Percentiles rank a stretch among this genome's conserved stretches.
phyloP scores from a whole-genome alignment of 1,139 yeast species.

The Citeromyces hawaiiensis region DNA sequence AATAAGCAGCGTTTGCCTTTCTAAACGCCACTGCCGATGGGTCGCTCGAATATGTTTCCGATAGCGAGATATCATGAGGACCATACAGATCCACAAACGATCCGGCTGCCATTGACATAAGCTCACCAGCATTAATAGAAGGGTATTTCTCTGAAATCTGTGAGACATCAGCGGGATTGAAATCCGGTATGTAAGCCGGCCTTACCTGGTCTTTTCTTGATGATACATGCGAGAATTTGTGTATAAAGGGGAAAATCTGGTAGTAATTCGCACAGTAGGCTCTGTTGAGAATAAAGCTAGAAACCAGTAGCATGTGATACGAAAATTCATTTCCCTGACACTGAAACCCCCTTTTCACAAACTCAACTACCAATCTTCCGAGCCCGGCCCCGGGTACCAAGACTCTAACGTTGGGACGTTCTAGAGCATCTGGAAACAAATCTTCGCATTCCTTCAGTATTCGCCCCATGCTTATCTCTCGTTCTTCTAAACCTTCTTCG shows the following conservation, averaged over 20 bases:
- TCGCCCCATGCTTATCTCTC: constrained; percentile 30
- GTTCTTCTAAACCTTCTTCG: constrained; percentile 39
- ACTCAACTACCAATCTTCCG: constrained; percentile 65
- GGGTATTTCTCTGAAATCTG: constrained; percentile 20
- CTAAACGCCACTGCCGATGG: constrained; percentile 29
- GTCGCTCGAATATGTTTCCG: constrained; percentile 25
- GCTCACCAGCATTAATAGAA: constrained; percentile 29
- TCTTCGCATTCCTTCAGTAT: constrained; percentile 30
- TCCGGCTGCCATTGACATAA: constrained; percentile 73
- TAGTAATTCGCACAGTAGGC: constrained; percentile 24
- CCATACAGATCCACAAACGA: constrained; percentile 72
- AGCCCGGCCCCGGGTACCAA: constrained; percentile 80
- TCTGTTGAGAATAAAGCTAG: constrained; percentile 50
- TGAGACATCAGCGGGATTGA: constrained; percentile 25
- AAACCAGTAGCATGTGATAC: constrained; percentile 64
- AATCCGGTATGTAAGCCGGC: constrained; percentile 40
- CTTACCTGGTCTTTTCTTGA: constrained; percentile 32
- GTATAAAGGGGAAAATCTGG: constrained; percentile 41
- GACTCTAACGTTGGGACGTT: constrained; percentile 28
- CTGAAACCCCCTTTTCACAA: constrained; percentile 52
- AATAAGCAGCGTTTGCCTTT: constrained; percentile 19
- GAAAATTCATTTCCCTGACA: constrained; percentile 84
- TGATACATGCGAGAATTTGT: constrained; percentile 32
- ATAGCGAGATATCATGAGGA: constrained; percentile 22
- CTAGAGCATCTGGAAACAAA: constrained; percentile 25